A percentile compares a stretch with the other conserved stretches of the same genome.
These are phyloP conservation scores for Candida chauliodis DNA, from an alignment of 805 yeast species.

Conservation along the genomic window DNA sequence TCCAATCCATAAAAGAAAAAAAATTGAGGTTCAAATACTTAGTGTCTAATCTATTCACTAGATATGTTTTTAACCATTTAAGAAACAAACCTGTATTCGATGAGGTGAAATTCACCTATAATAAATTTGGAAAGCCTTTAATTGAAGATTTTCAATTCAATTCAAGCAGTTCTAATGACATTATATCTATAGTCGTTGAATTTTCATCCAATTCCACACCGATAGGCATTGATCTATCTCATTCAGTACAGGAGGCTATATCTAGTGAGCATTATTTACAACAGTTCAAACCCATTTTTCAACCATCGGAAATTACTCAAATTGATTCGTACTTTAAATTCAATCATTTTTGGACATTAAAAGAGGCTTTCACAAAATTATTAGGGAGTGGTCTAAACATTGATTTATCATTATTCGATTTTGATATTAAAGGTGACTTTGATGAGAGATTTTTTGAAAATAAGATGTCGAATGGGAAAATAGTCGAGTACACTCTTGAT, in stretches of 20 bases:
- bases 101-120: conserved; percentile 26
- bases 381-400: conserved; percentile 54
- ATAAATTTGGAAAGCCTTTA: conserved; percentile 57
- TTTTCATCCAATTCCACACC: conserved; percentile 16
- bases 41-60: conserved; percentile 44
- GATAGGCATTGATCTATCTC: conserved; percentile 39
- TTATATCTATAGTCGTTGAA: conserved; percentile 45
- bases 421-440: conserved; percentile 9
- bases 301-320: conserved; percentile 27
- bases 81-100: conserved; percentile 7
- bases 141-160: conserved; percentile 44
- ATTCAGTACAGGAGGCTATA: conserved; percentile 23
- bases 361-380: conserved; percentile 71
- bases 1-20: conserved; percentile 37
- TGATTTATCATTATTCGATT: conserved; percentile 18
- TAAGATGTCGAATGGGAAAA: neutral
- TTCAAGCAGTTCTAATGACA: conserved; percentile 54
- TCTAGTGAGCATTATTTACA: conserved; percentile 25
- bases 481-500: conserved; percentile 7
- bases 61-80: conserved; percentile 34
- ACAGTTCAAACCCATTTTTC: conserved; percentile 43
- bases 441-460: neutral
- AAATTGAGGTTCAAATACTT: conserved; percentile 37
- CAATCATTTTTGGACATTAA: conserved; percentile 72
- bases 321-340: conserved; percentile 36